A percentile compares a stretch with the other conserved stretches of the same genome.
Conservation (phyloP, 257 asterid species). For the Nicotiana undulata region DNA sequence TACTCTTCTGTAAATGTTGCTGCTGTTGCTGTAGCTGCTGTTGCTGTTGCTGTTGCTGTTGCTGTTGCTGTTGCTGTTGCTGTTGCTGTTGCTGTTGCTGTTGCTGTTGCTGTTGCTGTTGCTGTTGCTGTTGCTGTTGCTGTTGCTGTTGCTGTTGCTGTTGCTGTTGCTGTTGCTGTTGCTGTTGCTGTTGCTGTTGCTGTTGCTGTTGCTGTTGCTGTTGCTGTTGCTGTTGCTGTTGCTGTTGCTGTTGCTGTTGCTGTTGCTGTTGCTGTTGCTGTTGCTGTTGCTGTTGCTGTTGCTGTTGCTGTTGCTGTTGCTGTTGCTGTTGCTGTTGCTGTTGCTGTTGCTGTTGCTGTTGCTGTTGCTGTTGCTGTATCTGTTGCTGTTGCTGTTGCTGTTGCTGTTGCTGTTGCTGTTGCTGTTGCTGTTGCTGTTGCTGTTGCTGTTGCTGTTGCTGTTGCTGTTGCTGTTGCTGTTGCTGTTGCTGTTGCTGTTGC, state of each 20-base stretch:
- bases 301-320: conserved; percentile 12
- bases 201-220: conserved; percentile 15
- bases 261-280: conserved; percentile 25
- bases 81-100: conserved; percentile 23
- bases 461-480: conserved; percentile 11
- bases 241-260: conserved; percentile 25
- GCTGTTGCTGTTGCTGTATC: conserved; percentile 14
- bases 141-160: conserved; percentile 16
- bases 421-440: conserved; percentile 18
- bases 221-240: conserved; percentile 44
- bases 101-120: conserved; percentile 26
- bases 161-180: conserved; percentile 33
- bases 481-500: conserved; percentile 31
- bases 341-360: conserved; percentile 38
- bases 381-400: conserved; percentile 34
- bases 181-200: conserved; percentile 37
- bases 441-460: conserved; percentile 51
- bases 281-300: conserved; percentile 42
- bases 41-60: conserved; percentile 33
- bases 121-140: conserved; percentile 40
- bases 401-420: conserved; percentile 29
- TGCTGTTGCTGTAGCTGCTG: conserved; percentile 19
- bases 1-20: conserved; percentile 33
- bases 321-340: conserved; percentile 34
- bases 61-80: conserved; percentile 43